These are phyloP conservation scores for Kurtzmaniella natalensis DNA, from an alignment of 1,139 yeast species.

Conservation along the genomic window DNA sequence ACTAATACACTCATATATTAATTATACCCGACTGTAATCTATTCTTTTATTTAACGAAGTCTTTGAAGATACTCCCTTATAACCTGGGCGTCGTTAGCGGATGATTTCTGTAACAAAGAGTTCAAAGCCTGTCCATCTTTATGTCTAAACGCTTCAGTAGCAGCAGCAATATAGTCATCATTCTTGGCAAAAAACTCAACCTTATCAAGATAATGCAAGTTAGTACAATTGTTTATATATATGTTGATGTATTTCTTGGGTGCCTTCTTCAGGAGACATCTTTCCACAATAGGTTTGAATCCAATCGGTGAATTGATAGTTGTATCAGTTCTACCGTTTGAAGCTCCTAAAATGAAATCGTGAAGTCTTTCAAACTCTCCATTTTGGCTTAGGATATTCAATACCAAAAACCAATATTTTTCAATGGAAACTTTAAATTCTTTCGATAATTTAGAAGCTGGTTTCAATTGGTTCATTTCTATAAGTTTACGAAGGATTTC, in stretches of 20 bases:
- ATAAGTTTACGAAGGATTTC: conserved; percentile 55
- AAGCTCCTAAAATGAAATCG: conserved; percentile 30
- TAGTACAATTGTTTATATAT: conserved; percentile 31
- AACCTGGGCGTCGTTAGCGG: conserved; percentile 18
- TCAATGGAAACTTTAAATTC: conserved; percentile 62
- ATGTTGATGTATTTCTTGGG: conserved; percentile 33
- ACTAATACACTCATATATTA: no score
- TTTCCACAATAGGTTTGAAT: conserved; percentile 57
- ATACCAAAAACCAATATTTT: conserved; percentile 60
- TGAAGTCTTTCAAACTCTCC: conserved; percentile 63
- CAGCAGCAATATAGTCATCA: conserved; percentile 53
- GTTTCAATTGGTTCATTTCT: conserved; percentile 52
- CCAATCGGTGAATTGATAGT: conserved; percentile 70
- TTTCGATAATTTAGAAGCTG: conserved; percentile 52
- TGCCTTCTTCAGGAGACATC: conserved; percentile 48
- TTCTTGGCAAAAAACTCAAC: conserved; percentile 49
- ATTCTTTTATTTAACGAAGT: no score
- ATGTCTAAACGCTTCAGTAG: conserved; percentile 53
- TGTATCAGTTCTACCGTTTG: conserved; percentile 18
- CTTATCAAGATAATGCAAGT: conserved; percentile 34
- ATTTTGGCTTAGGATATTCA: conserved; percentile 48
- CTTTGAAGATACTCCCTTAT: conserved; percentile 14
- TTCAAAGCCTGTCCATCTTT: conserved; percentile 47
- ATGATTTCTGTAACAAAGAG: conserved; percentile 25
- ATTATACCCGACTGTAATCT: no score